Percentiles rank a stretch among this genome's conserved stretches.
phyloP scores from a whole-genome alignment of 2,329 filamentous ascomycete genomes.

The Aureobasidium sp. region DNA sequence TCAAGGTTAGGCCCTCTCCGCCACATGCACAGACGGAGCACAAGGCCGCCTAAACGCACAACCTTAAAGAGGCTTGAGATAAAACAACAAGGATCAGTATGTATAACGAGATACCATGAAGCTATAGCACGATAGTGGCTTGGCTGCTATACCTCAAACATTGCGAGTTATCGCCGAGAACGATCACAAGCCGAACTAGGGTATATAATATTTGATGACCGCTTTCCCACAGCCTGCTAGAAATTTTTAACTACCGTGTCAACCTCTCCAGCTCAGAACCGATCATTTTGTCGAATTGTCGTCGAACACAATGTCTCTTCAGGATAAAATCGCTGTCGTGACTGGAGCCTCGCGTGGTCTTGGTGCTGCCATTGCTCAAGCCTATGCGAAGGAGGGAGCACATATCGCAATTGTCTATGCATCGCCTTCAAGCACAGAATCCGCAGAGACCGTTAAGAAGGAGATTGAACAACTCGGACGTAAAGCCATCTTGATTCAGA shows the following conservation, averaged over 20 bases:
- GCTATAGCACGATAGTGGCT: background rate
- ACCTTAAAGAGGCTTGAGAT: background rate
- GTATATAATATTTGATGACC: background rate
- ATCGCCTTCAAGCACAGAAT: conserved; percentile 38
- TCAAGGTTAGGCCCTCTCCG: no score
- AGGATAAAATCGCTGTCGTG: conserved; percentile 30
- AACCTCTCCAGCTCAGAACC: background rate
- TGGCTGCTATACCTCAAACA: conserved; percentile 31
- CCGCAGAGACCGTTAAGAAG: conserved; percentile 48
- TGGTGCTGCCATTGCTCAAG: conserved; percentile 33
- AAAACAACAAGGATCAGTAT: background rate
- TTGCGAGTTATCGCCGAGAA: background rate
- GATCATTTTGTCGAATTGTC: no score
- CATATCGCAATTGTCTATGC: conserved; percentile 50
- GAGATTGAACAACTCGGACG: conserved; percentile 30
- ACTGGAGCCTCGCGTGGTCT: conserved; percentile 37
- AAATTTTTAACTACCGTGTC: background rate
- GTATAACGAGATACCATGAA: background rate
- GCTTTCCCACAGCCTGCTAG: background rate
- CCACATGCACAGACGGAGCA: background rate
- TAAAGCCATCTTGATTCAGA: conserved; percentile 48
- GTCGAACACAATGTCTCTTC: conserved; percentile 3
- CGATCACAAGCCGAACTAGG: background rate
- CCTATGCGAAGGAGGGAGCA: conserved; percentile 35
- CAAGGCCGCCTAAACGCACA: background rate